These are phyloP conservation scores for Stephania japonica DNA, from an alignment of 164 flowering plant species.

Conservation along the genomic window DNA sequence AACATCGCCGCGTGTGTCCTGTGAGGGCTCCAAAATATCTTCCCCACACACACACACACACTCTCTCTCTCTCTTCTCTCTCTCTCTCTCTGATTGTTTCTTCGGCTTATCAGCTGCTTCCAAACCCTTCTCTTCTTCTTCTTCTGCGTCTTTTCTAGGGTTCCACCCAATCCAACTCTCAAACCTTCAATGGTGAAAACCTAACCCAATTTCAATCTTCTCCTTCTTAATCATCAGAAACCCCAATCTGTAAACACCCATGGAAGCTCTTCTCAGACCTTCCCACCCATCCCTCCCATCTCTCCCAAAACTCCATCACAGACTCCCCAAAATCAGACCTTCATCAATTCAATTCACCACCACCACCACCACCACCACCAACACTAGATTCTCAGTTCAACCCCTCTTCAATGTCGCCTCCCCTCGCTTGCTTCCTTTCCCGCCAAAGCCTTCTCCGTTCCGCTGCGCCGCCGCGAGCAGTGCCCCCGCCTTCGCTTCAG, in stretches of 20 bases:
- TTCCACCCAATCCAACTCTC: too few species aligned
- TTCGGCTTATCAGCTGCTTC: too few species aligned
- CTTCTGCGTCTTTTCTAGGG: too few species aligned
- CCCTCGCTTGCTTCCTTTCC: not conserved
- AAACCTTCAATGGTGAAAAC: not conserved
- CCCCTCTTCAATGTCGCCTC: not conserved
- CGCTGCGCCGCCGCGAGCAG: constrained; percentile 2
- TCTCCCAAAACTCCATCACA: constrained; percentile 14
- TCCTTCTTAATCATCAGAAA: not conserved
- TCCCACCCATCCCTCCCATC: constrained; percentile 6
- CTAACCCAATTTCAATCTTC: not conserved
- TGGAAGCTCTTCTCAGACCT: constrained; percentile 14
- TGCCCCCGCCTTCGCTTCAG: constrained; percentile 4
- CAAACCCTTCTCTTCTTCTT: too few species aligned
- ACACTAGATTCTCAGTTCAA: constrained; percentile 2
- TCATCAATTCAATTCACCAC: not conserved
- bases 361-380: constrained; percentile 1
- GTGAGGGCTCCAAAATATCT: too few species aligned
- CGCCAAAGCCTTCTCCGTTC: not conserved
- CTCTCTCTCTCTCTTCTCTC: too few species aligned
- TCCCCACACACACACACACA: too few species aligned
- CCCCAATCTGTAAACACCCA: not conserved
- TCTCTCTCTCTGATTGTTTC: too few species aligned
- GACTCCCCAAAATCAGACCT: constrained; percentile 1
- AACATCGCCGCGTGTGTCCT: too few species aligned